phyloP scores from a whole-genome alignment of 768 basidiomycete genomes.

The Porpolomopsis calyptriformis region DNA sequence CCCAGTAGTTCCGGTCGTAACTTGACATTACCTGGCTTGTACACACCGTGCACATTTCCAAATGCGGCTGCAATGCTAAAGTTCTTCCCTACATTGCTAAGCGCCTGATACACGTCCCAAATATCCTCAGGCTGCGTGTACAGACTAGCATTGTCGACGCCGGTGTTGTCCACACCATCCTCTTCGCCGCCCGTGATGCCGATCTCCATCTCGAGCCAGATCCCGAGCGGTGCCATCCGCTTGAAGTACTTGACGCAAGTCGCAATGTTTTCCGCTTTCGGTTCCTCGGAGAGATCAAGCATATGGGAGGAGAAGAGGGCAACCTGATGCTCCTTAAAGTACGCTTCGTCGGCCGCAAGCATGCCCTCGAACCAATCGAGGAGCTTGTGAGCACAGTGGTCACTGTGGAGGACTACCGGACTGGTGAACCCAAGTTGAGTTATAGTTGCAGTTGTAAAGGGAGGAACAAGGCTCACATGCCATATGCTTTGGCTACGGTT shows the following conservation, averaged over 20 bases:
- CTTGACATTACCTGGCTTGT: conserved; percentile 96
- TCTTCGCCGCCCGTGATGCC: conserved; percentile 99
- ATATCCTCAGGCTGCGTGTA: conserved; percentile 99
- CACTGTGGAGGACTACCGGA: conserved; percentile 94
- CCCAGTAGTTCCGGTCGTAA: conserved; percentile 84
- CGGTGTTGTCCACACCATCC: conserved; percentile 97
- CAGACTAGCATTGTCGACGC: conserved; percentile 82
- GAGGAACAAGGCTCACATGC: conserved; percentile 54
- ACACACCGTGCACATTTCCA: conserved; percentile 98
- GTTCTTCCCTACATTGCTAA: conserved; percentile 76
- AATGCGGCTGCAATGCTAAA: conserved; percentile 98
- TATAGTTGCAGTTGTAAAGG: neutral
- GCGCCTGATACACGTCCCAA: conserved; percentile 80
- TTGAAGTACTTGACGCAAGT: conserved; percentile 91
- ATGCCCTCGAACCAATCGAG: conserved; percentile 99
- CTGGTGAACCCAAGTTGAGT: conserved; percentile 26
- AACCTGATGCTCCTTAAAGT: conserved; percentile 82
- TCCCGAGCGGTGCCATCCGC: conserved; percentile 82
- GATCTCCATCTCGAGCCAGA: conserved; percentile 99
- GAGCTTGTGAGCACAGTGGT: conserved; percentile 97
- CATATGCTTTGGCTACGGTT: conserved; percentile 78
- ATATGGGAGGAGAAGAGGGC: conserved; percentile 95
- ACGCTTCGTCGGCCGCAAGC: conserved; percentile 91
- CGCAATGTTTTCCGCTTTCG: conserved; percentile 89
- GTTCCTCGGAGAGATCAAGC: conserved; percentile 92